Evolutionary conservation across 768 basidiomycete species (phyloP).

Genomic region (Pholiota conissans): DNA sequence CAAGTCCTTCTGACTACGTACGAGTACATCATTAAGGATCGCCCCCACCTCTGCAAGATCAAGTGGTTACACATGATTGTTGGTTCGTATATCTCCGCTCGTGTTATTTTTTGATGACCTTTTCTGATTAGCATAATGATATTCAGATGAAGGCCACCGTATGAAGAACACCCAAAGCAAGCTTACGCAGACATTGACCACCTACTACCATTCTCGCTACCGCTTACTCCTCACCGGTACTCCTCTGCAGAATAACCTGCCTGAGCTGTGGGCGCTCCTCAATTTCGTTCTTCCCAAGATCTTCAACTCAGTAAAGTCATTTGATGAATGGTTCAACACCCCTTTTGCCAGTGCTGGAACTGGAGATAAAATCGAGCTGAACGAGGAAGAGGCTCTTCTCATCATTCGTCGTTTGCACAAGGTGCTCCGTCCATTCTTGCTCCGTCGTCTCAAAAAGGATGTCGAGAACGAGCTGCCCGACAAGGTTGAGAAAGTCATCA

Average conservation of each 20-base stretch:
- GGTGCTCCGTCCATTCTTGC: constrained; percentile 91
- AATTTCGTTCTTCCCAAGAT: constrained; percentile 95
- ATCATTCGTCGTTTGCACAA: constrained; percentile 97
- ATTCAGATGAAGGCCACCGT: constrained; percentile 88
- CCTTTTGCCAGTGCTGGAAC: constrained; percentile 99
- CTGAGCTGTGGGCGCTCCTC: constrained; percentile 92
- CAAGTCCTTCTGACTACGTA: constrained; percentile 94
- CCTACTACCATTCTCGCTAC: constrained; percentile 90
- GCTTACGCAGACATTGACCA: constrained; percentile 85
- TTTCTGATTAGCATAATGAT: constrained; percentile 4
- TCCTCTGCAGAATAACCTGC: constrained; percentile 95
- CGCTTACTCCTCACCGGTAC: constrained; percentile 95
- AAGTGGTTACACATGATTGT: constrained; percentile 99
- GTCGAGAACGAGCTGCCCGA: constrained; percentile 95
- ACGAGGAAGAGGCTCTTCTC: constrained; percentile 98
- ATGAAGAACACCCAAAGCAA: constrained; percentile 97
- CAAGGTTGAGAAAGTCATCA: constrained; percentile 98
- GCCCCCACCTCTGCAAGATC: constrained; percentile 84
- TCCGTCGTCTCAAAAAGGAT: constrained; percentile 92
- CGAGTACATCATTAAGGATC: constrained; percentile 97
- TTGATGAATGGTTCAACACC: constrained; percentile 99
- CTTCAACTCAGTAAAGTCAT: constrained; percentile 99
- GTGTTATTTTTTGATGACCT: neutral
- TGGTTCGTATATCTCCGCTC: constrained; percentile 51
- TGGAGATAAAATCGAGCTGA: constrained; percentile 96